These are phyloP conservation scores for Arthonia radiata DNA, from an alignment of 495 filamentous ascomycete species.

Conservation along the genomic window DNA sequence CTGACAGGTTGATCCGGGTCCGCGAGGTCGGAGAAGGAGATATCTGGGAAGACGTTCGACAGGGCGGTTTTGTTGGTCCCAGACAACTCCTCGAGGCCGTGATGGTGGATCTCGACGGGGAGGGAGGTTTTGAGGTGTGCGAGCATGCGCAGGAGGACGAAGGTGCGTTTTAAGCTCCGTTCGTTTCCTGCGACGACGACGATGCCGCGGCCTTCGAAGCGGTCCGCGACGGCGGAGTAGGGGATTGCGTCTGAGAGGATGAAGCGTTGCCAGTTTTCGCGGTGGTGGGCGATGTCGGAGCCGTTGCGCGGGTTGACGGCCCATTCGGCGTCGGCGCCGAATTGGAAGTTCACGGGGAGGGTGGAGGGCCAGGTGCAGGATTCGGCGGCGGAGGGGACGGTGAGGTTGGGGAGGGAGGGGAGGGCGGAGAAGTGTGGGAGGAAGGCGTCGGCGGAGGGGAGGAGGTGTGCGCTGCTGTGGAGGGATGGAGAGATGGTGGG, in stretches of 20 bases:
- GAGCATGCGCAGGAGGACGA: conserved; percentile 8
- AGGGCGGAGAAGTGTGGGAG: conserved; percentile 8
- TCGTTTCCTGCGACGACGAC: conserved; percentile 11
- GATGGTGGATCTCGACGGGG: conserved; percentile 11
- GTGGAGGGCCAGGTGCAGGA: conserved; percentile 7
- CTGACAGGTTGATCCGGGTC: conserved; percentile 7
- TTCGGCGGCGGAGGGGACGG: conserved; percentile 6
- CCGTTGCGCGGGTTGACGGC: conserved; percentile 5
- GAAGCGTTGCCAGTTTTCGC: conserved; percentile 8
- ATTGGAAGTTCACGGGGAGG: conserved; percentile 9
- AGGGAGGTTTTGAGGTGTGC: conserved; percentile 5
- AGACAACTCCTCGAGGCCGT: conserved; percentile 10
- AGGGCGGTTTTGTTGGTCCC: conserved; percentile 1
- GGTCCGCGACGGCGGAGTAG: conserved; percentile 5
- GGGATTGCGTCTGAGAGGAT: conserved; percentile 5
- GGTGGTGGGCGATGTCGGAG: conserved; percentile 4
- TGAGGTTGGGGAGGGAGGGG: conserved; percentile 4
- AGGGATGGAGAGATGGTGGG: no score
- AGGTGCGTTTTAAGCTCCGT: conserved; percentile 6
- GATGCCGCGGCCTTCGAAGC: conserved; percentile 10
- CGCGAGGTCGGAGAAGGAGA: conserved; percentile 11
- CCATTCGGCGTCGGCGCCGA: conserved; percentile 5
- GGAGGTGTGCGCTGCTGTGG: conserved; percentile 8
- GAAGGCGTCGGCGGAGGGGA: conserved; percentile 9
- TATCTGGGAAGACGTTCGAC: no score